A percentile compares a stretch with the other conserved stretches of the same genome.
phyloP scores from a whole-genome alignment of 176 grass and related monocot genomes.

The Rhynchospora pubera region DNA sequence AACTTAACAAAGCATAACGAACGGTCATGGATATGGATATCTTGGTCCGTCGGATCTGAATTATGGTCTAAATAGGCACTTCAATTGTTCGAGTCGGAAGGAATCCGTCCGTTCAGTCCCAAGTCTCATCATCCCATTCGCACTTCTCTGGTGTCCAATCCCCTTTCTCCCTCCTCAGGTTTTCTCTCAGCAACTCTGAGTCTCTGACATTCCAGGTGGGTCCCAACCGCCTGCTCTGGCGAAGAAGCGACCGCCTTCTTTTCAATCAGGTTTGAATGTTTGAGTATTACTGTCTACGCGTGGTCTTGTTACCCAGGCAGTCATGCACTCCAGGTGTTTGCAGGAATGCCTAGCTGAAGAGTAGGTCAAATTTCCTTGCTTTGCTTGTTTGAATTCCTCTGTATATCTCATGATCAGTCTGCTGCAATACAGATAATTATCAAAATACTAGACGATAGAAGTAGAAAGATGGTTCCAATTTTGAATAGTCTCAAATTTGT shows the following conservation, averaged over 20 bases:
- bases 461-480: not conserved
- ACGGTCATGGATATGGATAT: not conserved
- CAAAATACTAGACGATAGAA: not conserved
- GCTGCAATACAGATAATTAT: not conserved
- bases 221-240: not conserved
- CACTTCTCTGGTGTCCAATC: not conserved
- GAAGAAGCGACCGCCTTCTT: not conserved
- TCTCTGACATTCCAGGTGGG: not conserved
- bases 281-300: not conserved
- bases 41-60: not conserved
- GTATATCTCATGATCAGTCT: not conserved
- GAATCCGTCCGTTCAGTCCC: not conserved
- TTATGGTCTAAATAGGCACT: not conserved
- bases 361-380: not conserved
- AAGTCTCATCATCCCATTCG: not conserved
- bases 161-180: too few relatives aligned
- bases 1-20: too few relatives aligned
- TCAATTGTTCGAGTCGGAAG: not conserved
- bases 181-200: too few relatives aligned
- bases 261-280: not conserved
- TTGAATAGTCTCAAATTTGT: not conserved
- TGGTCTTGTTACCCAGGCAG: not conserved
- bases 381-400: not conserved
- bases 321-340: not conserved
- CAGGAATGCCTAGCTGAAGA: not conserved